Evolutionary conservation across 352 stramenopile species (phyloP).

Genomic region (Porosira glacialis): DNA sequence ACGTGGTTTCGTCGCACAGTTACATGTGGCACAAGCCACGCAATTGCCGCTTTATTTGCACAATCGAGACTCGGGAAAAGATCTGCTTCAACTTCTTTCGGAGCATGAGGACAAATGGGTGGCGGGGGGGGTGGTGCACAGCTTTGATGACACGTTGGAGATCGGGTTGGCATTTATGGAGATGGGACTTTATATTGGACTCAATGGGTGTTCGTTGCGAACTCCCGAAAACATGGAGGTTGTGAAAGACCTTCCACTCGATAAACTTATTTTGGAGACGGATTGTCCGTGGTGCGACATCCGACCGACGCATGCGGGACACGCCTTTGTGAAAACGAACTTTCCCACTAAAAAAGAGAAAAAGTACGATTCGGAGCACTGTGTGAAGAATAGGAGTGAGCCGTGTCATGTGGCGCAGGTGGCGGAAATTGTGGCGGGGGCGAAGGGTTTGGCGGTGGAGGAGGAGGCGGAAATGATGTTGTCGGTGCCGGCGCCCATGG

Average conservation of each 20-base stretch:
- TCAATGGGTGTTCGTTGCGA: conserved; percentile 96
- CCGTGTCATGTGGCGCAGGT: conserved; percentile 92
- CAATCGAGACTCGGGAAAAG: conserved; percentile 89
- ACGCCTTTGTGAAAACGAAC: conserved; percentile 84
- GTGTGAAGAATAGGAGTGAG: conserved; percentile 94
- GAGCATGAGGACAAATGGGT: conserved; percentile 34
- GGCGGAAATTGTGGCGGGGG: conserved; percentile 68
- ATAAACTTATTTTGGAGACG: conserved; percentile 92
- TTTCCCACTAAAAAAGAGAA: conserved; percentile 90
- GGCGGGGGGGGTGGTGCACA: conserved; percentile 90
- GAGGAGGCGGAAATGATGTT: conserved; percentile 53
- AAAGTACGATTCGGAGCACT: conserved; percentile 82
- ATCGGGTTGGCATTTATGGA: conserved; percentile 87
- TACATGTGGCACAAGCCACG: conserved; percentile 83
- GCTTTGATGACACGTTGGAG: conserved; percentile 90
- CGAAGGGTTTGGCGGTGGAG: conserved; percentile 54
- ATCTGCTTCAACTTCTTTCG: conserved; percentile 84
- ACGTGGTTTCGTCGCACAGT: conserved; percentile 90
- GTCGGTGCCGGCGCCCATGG: too few species aligned
- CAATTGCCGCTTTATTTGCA: conserved; percentile 94
- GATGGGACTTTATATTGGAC: conserved; percentile 92
- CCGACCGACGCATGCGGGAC: conserved; percentile 88
- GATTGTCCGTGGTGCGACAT: conserved; percentile 97
- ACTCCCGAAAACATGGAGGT: conserved; percentile 90
- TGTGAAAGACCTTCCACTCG: conserved; percentile 86